These are phyloP conservation scores for Termitomyces sp. DNA, from an alignment of 768 basidiomycete genomes.

Conservation along the genomic window DNA sequence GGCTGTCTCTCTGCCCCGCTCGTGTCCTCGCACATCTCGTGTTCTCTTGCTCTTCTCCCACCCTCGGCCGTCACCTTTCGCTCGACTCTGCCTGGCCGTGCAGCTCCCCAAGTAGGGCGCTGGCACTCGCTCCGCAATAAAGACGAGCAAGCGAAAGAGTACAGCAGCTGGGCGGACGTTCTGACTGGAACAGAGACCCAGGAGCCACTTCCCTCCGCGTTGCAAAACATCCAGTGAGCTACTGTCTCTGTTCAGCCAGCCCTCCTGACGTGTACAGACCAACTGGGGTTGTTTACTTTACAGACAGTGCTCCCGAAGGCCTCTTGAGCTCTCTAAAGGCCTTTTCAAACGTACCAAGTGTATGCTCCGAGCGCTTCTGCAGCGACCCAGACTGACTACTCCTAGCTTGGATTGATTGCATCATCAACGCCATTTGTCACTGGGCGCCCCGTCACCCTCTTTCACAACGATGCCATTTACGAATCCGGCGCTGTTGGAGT, in stretches of 20 bases:
- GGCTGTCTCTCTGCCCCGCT: constrained; percentile 62
- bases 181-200: constrained; percentile 31
- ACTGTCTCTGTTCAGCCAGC: neutral
- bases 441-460: constrained; percentile 67
- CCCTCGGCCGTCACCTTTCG: constrained; percentile 43
- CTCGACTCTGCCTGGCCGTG: constrained; percentile 57
- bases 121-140: constrained; percentile 58
- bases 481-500: constrained; percentile 70
- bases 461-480: constrained; percentile 47
- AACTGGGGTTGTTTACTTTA: constrained; percentile 43
- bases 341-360: constrained; percentile 46
- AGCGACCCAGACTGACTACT: neutral
- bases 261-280: constrained; percentile 12
- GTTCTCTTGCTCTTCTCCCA: constrained; percentile 54
- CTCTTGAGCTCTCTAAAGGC: constrained; percentile 36
- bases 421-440: constrained; percentile 79
- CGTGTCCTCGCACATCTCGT: constrained; percentile 31
- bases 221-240: constrained; percentile 33
- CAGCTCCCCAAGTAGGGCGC: constrained; percentile 61
- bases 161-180: constrained; percentile 45
- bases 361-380: constrained; percentile 20
- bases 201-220: constrained; percentile 28
- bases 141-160: constrained; percentile 11
- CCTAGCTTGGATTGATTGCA: constrained; percentile 61
- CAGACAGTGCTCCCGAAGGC: constrained; percentile 55